phyloP scores from a whole-genome alignment of 148 eudicot genomes.

The Bassia scoparia region DNA sequence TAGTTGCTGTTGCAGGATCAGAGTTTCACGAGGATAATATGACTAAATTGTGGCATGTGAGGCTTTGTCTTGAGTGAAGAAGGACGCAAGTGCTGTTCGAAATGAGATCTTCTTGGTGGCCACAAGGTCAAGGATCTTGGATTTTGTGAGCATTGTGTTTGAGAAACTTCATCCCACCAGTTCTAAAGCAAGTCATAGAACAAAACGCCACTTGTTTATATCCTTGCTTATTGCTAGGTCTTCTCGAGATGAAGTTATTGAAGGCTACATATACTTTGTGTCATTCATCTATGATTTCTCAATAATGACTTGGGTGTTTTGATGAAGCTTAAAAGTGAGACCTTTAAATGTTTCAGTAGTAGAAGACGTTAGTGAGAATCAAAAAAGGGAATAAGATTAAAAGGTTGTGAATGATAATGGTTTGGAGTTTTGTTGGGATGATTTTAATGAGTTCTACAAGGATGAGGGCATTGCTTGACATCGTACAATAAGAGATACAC shows the following conservation, averaged over 20 bases:
- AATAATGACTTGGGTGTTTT: not conserved
- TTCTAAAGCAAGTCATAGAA: not conserved
- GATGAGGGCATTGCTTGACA: not conserved
- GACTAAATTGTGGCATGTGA: not conserved
- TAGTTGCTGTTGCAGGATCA: not conserved
- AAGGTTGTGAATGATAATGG: not conserved
- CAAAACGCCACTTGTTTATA: not conserved
- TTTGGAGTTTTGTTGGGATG: not conserved
- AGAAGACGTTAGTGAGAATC: not conserved
- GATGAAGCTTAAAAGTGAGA: not conserved
- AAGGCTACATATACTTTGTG: not conserved
- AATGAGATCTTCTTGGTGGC: no score
- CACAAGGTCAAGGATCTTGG: not conserved
- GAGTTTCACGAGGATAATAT: not conserved
- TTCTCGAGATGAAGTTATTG: not conserved
- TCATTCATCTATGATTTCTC: not conserved
- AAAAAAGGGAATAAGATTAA: not conserved
- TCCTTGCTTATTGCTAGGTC: conserved; percentile 15
- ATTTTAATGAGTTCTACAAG: not conserved
- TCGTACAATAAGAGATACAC: no score
- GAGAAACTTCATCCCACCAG: not conserved
- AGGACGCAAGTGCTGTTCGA: no score
- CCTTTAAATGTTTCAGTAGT: not conserved
- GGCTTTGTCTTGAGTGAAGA: not conserved
- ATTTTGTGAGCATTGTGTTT: not conserved